Percentiles rank a stretch among this genome's conserved stretches.
Conservation (phyloP, 768 basidiomycete species). For the Amanita muscaria region DNA sequence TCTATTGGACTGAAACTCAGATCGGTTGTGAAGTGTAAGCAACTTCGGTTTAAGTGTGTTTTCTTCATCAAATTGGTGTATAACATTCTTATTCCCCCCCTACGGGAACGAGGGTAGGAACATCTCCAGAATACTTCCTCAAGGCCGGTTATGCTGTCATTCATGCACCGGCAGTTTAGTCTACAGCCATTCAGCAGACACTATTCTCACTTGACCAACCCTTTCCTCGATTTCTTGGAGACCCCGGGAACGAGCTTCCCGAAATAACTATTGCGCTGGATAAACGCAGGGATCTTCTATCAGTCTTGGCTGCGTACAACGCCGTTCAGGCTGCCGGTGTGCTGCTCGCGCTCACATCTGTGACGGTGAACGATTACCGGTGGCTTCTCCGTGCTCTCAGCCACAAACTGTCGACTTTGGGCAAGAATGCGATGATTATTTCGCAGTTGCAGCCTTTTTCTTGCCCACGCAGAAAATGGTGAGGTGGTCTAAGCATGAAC, state of each 20-base stretch:
- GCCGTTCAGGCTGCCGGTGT: slow-evolving; percentile 68
- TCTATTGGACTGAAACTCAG: no score
- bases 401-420: slow-evolving; percentile 62
- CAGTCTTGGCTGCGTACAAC: slow-evolving; percentile 76
- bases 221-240: no score
- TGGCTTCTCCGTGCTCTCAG: no score
- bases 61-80: no score
- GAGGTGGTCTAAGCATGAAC: no score
- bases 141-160: slow-evolving; percentile 90
- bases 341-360: no score
- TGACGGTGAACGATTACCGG: no score
- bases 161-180: slow-evolving; percentile 94
- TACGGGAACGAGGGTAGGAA: slow-evolving; percentile 93
- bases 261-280: slow-evolving; percentile 59
- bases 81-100: no score
- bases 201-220: slow-evolving; percentile 97
- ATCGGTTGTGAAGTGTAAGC: no score
- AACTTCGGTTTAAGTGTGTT: no score
- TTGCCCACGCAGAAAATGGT: slow-evolving; percentile 88
- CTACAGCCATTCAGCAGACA: slow-evolving; percentile 96
- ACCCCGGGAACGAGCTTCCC: slow-evolving; percentile 35
- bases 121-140: slow-evolving; percentile 97
- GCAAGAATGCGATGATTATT: slow-evolving; percentile 78
- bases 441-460: slow-evolving; percentile 98
- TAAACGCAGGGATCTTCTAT: slow-evolving; percentile 57